Evolutionary conservation across 2,329 filamentous ascomycete species (phyloP).

Genomic region (Teratosphaeriaceae sp.): DNA sequence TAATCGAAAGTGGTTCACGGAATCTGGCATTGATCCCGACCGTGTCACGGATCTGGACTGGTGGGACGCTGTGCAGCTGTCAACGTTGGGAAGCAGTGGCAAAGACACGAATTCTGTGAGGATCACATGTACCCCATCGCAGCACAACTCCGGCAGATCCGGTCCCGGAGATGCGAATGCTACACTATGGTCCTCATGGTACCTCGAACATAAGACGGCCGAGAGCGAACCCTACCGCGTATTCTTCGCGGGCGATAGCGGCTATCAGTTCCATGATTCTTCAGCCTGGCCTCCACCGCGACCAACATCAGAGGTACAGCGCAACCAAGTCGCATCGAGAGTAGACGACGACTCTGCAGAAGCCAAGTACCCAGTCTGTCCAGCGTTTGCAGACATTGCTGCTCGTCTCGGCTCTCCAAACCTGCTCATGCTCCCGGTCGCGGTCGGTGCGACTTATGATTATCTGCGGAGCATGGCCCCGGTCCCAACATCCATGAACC

Average conservation of each 20-base stretch:
- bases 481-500: slow-evolving; percentile 4
- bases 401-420: slow-evolving; percentile 1
- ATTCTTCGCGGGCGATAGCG: slow-evolving; percentile 44
- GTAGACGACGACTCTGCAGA: background rate
- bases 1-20: slow-evolving; percentile 31
- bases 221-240: slow-evolving; percentile 24
- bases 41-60: slow-evolving; percentile 44
- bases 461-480: slow-evolving; percentile 5
- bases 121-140: slow-evolving; percentile 41
- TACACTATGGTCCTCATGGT: slow-evolving; percentile 45
- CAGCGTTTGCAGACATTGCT: slow-evolving; percentile 5
- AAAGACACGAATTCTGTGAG: slow-evolving; percentile 19
- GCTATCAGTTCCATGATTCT: slow-evolving; percentile 31
- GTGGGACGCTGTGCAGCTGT: slow-evolving; percentile 39
- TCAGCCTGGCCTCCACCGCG: slow-evolving; percentile 7
- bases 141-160: slow-evolving; percentile 40
- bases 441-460: slow-evolving; percentile 8
- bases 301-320: background rate
- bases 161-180: slow-evolving; percentile 33
- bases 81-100: background rate
- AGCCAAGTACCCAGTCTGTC: slow-evolving; percentile 6
- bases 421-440: slow-evolving; percentile 5
- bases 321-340: background rate
- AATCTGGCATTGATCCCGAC: slow-evolving; percentile 33
- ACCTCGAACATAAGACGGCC: slow-evolving; percentile 23